Evolutionary conservation across 495 filamentous ascomycete genomes (phyloP).

Genomic region (Ramalina intermedia): DNA sequence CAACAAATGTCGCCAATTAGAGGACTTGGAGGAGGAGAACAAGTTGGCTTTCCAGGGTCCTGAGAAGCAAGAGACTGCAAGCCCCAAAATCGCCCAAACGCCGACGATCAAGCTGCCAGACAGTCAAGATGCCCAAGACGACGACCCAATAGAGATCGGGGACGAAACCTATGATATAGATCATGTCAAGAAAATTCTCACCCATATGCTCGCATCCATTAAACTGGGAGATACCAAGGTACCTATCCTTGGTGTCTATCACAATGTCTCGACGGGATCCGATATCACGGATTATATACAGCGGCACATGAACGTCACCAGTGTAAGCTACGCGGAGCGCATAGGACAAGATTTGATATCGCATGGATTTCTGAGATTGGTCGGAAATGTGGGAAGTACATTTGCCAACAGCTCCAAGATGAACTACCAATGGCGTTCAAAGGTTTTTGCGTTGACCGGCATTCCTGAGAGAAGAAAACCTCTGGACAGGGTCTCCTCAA

Average conservation of each 20-base stretch:
- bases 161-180: constrained; percentile 73
- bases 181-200: constrained; percentile 76
- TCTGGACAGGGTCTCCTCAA: constrained; percentile 54
- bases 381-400: constrained; percentile 86
- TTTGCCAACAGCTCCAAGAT: constrained; percentile 96
- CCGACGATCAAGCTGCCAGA: constrained; percentile 50
- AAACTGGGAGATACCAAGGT: constrained; percentile 83
- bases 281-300: constrained; percentile 94
- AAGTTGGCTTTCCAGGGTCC: constrained; percentile 93
- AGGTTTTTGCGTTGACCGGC: constrained; percentile 74
- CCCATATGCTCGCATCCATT: constrained; percentile 76
- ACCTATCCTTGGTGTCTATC: constrained; percentile 85
- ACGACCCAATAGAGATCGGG: constrained; percentile 77
- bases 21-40: constrained; percentile 96
- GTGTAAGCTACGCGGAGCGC: constrained; percentile 74
- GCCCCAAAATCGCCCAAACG: constrained; percentile 32
- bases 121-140: constrained; percentile 40
- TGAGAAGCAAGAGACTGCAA: constrained; percentile 29
- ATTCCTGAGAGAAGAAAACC: constrained; percentile 74
- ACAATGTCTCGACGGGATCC: constrained; percentile 76
- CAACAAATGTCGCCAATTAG: constrained; percentile 92
- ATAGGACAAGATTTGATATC: constrained; percentile 87
- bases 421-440: constrained; percentile 93
- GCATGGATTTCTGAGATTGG: constrained; percentile 73
- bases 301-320: constrained; percentile 67